Base-by-base conservation (phyloP, 352 stramenopile species). In the Phytophthora capsici region DNA sequence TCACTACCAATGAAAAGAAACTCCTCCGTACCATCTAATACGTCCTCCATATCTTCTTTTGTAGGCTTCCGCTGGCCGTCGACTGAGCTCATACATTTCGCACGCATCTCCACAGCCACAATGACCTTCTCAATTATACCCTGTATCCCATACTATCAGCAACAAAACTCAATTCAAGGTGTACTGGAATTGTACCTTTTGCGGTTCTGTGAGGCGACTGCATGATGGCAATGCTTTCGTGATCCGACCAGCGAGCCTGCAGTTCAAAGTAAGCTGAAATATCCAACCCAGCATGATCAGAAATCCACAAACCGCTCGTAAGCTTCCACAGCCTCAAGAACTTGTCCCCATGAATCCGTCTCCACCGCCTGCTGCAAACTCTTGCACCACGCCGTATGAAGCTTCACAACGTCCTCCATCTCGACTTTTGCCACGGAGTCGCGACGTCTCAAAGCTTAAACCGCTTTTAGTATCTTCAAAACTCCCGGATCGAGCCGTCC, bases 291-390 rank as follows among this genome's bases (percentile, higher is more conserved):
- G n/a, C 17, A 67, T 12, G 28, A 37, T 43, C 30, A 46, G 23
- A 14, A 13, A n/a, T 52, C 4, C 30, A 4, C 69, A 13, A 53
- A 91, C 82, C 78, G 53, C 55, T 92, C 83, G 51, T 92, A 92
- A 30, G 79, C 79, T 51, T 92, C 83, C n/a, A 92, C 81, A 3
- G 83, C 81, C 47, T 92, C 83, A n/a, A 90, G 53, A 32, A 92
- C 76, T 55, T 92, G 83, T 6, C 81, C 83, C 81, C 81, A 89
- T 22, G 65, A 73, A 50, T 92, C 83, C 5, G 80, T 84, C 63
- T 92, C 68, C 25, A 92, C 71, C 2, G 81, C 83, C 34, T 76
- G 67, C 57, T 85, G 69, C 52, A 92, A 68, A 49, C 70, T 75
- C 59, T 78, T 76, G 68, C 72, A 84, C 83, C 83, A 92, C 17